Percentiles rank a stretch among this genome's conserved stretches.
Conservation (phyloP, 345 rosid genomes). For the Angophora floribunda region DNA sequence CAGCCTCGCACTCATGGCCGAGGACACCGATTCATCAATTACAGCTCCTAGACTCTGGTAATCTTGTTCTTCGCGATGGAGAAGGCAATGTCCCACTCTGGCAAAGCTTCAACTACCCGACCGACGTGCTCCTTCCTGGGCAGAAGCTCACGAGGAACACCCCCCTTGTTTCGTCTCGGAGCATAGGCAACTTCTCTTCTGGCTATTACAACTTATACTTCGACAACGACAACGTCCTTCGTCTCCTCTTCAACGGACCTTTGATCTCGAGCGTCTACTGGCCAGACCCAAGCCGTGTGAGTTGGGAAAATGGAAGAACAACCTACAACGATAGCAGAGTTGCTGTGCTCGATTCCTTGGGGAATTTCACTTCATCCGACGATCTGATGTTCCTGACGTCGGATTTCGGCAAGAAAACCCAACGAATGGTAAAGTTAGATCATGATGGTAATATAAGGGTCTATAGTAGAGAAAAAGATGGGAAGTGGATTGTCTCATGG, state of each 20-base stretch:
- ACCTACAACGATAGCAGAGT: conserved; percentile 11
- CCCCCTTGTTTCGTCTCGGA: too few species aligned
- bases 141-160: neutral
- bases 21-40: neutral
- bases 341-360: conserved; percentile 3
- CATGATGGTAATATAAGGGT: neutral
- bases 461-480: neutral
- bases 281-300: too few species aligned
- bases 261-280: too few species aligned
- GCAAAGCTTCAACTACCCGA: conserved; percentile 27
- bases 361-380: conserved; percentile 12
- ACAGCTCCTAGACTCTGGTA: conserved; percentile 1
- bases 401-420: too few species aligned
- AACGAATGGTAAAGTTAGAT: too few species aligned
- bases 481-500: too few species aligned
- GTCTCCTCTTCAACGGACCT: too few species aligned
- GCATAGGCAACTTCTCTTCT: too few species aligned
- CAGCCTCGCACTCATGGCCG: neutral
- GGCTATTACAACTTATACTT: too few species aligned
- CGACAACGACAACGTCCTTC: conserved; percentile 7
- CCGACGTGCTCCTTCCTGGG: conserved; percentile 21
- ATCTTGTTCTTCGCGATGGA: conserved; percentile 1
- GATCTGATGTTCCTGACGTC: neutral
- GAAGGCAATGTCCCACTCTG: neutral
- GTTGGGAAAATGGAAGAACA: conserved; percentile 6